Evolutionary conservation across 352 stramenopile species (phyloP).

Genomic region (Phytopythium ostracodes): DNA sequence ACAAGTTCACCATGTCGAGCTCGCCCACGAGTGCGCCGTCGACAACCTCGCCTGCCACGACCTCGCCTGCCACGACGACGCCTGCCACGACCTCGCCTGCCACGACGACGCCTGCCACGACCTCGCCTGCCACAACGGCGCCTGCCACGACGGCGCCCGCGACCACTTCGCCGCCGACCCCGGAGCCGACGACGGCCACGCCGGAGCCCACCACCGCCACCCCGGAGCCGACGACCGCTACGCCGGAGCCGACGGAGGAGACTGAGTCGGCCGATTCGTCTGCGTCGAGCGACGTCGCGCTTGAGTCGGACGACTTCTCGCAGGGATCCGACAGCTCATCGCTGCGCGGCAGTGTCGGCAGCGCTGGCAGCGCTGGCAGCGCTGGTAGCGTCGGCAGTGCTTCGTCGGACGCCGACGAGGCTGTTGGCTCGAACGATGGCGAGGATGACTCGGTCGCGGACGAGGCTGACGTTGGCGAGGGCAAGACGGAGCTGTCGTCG

Average conservation of each 20-base stretch:
- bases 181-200: constrained; percentile 6
- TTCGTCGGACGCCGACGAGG: constrained; percentile 8
- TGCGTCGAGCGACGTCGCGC: constrained; percentile 9
- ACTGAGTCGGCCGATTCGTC: constrained; percentile 12
- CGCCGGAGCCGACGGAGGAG: constrained; percentile 11
- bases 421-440: constrained; percentile 12
- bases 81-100: constrained; percentile 6
- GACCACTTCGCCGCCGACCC: not conserved
- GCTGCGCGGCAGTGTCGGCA: constrained; percentile 4
- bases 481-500: constrained; percentile 14
- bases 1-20: constrained; percentile 43
- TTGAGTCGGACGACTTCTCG: constrained; percentile 17
- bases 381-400: constrained; percentile 9
- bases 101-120: constrained; percentile 3
- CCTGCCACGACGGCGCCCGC: constrained; percentile 9
- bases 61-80: constrained; percentile 3
- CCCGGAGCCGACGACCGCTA: constrained; percentile 7
- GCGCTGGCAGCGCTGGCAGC: not conserved
- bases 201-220: constrained; percentile 11
- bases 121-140: not conserved
- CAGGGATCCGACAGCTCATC: not conserved
- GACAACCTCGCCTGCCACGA: constrained; percentile 6
- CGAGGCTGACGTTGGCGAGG: constrained; percentile 11
- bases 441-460: constrained; percentile 8
- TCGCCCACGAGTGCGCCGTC: constrained; percentile 10